Base-by-base conservation (phyloP, 208 protist species). In the Naegleria fowleri region DNA sequence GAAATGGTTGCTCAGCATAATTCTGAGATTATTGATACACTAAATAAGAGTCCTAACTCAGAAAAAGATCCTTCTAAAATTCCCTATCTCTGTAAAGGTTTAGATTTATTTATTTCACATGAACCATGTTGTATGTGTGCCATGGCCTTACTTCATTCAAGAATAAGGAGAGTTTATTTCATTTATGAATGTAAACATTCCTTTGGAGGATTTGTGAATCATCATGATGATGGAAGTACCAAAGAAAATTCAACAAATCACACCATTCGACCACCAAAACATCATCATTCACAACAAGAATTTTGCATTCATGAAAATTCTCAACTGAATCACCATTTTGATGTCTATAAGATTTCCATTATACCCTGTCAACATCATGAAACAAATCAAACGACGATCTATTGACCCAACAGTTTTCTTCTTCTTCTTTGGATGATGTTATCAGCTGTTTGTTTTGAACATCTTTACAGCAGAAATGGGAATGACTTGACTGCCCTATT, bases 71-170 rank as follows among this genome's bases (percentile, higher is more conserved):
- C 19, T 79, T 25, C 19, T 36, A 88, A 67, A 33, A 41, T 83
- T 52, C 90, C 95, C 39, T 98, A 98, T 92, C 92, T 98, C n/a
- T 96, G 95, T 11, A 97, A 95, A 41, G 94, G 91, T 1, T 93
- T 97, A 15, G 96, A 97, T 91, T 48, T 98, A 0, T 95, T 96
- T 91, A 94, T 97, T 90, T 97, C 93, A 15, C 95, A 98, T 91
- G 97, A 98, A 92, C 97, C 97, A 38, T 98, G 97, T 87, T 94
- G 96, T 33, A 98, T 98, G 96, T 98, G 97, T 88, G 92, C 95
- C 86, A 98, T 98, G 97, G 97, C 96, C 22, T 95, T 98, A 55
- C 94, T 98, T 22, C 97, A 98, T 94, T 97, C 96, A 43, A 94
- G 97, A 38, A 91, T 91, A 52, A 48, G 39, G 36, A 79, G 88